Evolutionary conservation across 306 rosid species (phyloP), one percentile per base, ranked within the genome.

Genomic region (Vigna unguiculata): DNA sequence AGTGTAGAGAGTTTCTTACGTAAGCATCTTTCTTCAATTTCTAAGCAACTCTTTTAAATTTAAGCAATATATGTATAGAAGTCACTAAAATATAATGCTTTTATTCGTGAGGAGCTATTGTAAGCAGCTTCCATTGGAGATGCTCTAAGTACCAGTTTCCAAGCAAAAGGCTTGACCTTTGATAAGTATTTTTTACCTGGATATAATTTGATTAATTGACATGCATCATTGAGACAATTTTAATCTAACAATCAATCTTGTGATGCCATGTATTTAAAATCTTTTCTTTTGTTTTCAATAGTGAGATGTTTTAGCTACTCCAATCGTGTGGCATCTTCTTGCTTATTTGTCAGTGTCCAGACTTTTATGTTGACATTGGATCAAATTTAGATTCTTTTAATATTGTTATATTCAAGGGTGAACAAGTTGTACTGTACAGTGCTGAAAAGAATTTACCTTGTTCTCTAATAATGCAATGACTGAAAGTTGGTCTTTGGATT

Each of bases 271-370:
- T 10, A 51, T 46, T 12, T 45, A 32, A 15, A 41, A 54, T 7
- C 54, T 19, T 58, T 46, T 36, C 22, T 30, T 25, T 36, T 72
- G 40, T n/a, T 72, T 24, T 72, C 45, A 19, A 40, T 21, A n/a
- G 52, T 34, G 30, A 41, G 67, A 46, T 45, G 22, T 64, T 62
- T 72, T 72, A 63, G 73, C 74, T 65, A 43, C 28, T 73, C 75
- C 32, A 28, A 28, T 28, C 4, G 32, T 28, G 32, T 28, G 32
- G 36, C 45, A 22, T n/a, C 25, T 17, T 22, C 60, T 52, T 79
- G 41, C 59, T 54, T 55, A 47, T 12, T 12, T 55, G 80, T 55
- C 46, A 10, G 52, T 22, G 55, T 62, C 45, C 22, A 43, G 36
- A 45, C 40, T 65, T 65, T 11, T 45, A 46, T 46, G 43, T 36